A percentile compares a stretch with the other conserved stretches of the same genome.
Conservation (phyloP, 2,329 filamentous ascomycete species). For the Colletotrichum liriopes region DNA sequence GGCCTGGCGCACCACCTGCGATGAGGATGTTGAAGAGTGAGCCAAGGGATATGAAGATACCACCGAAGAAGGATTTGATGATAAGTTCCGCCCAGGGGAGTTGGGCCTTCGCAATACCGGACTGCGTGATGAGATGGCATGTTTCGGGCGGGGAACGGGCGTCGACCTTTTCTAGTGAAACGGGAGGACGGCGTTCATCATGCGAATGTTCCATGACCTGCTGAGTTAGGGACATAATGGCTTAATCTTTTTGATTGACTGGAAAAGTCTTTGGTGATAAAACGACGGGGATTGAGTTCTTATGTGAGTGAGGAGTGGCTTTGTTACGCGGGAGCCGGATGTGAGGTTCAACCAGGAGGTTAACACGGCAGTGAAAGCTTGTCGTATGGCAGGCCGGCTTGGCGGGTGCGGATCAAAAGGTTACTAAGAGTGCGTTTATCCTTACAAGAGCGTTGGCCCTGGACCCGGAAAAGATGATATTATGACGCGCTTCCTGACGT, state of each 20-base stretch:
- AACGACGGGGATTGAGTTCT: background rate
- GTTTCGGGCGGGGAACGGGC: constrained; percentile 9
- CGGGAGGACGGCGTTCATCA: background rate
- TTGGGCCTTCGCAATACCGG: constrained; percentile 19
- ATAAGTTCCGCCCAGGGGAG: constrained; percentile 16
- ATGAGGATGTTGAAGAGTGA: constrained; percentile 7
- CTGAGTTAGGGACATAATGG: background rate
- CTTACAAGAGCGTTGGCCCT: background rate
- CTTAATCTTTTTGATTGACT: background rate
- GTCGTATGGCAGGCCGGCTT: background rate
- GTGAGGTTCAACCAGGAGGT: background rate
- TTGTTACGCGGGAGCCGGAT: background rate
- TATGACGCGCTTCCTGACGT: constrained; percentile 12
- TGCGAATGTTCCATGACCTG: background rate
- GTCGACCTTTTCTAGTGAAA: background rate
- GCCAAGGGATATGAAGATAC: constrained; percentile 32
- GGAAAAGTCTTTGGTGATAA: background rate
- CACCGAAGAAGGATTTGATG: constrained; percentile 23
- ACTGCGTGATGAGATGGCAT: constrained; percentile 12
- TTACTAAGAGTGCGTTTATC: background rate
- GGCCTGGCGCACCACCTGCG: constrained; percentile 21
- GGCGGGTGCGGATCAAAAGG: too few relatives aligned
- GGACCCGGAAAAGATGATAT: background rate
- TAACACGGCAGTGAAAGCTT: background rate
- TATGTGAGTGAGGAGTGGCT: background rate